Base-by-base conservation (phyloP, 495 filamentous ascomycete genomes). In the Acidiella bohemica region DNA sequence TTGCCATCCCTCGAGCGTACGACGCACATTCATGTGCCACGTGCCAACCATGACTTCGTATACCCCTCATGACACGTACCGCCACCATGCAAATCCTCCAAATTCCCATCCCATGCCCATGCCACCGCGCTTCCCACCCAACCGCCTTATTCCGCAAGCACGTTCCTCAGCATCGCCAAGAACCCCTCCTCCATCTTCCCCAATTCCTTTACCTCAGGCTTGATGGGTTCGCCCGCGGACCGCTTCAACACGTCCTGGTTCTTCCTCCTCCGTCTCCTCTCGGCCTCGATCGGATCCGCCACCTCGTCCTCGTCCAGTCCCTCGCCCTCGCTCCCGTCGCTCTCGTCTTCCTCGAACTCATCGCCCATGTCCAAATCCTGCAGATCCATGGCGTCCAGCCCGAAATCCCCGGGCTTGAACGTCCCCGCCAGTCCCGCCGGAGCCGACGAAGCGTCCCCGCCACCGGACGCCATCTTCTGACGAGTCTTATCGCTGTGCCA, bases 401-500 rank as follows among this genome's bases (percentile, higher is more conserved):
- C 92, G 61, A 97, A 97, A 40, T 53, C 51, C 0, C 39, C 39
- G 2, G 51, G 43, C 23, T 47, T 36, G 46, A 52, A 51, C 13
- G 45, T 36, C 12, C 28, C 14, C 18, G 39, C 35, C n/a, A 52
- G 24, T 4, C 29, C 37, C n/a, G 14, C 36, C 45, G 22, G 5
- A 13, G 30, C 16, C 6, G 11, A 11, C 8, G n/a, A 36, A 6
- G 10, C 16, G 1, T 17, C 29, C 13, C 4, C 37, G 2, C 21
- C 14, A 32, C 22, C 41, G 4, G 42, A 81, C 4, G 90, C 90
- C 90, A 97, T 96, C 68, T 97, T 97, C 64, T 94, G 90, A 41
- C 87, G 66, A 6, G 90, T 97, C 67, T 97, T 97, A 58, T 92
- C 84, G 41, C 92, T 73, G 51, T 97, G 90, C 90, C 90, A 97